phyloP scores from a whole-genome alignment of 306 rosid genomes.

The Dicorynia guianensis region DNA sequence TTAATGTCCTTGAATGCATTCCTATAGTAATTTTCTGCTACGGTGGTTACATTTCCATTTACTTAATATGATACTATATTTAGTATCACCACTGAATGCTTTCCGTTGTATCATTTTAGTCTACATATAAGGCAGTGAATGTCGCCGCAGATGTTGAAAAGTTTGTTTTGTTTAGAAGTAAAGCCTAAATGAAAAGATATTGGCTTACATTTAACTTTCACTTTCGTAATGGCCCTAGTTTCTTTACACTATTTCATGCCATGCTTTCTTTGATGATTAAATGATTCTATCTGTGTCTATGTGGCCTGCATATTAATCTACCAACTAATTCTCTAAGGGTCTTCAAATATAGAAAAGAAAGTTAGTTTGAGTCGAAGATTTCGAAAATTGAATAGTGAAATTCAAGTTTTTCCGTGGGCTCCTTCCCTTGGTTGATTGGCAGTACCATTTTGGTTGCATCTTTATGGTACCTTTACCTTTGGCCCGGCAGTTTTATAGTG shows the following conservation, averaged over 20 bases:
- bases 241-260: too few relatives aligned
- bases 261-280: not conserved
- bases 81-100: not conserved
- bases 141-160: not conserved
- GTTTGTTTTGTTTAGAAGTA: not conserved
- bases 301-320: not conserved
- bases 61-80: not conserved
- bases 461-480: slow-evolving; percentile 34
- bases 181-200: not conserved
- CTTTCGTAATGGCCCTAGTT: too few relatives aligned
- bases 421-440: slow-evolving; percentile 17
- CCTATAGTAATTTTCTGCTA: not conserved
- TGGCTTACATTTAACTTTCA: not conserved
- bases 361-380: too few relatives aligned
- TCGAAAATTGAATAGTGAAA: not conserved
- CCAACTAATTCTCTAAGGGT: not conserved
- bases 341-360: too few relatives aligned
- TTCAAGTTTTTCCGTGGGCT: not conserved
- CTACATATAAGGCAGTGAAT: not conserved
- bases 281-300: not conserved
- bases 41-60: not conserved
- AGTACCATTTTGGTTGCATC: slow-evolving; percentile 35
- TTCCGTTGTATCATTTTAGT: not conserved
- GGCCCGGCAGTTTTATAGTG: slow-evolving; percentile 44
- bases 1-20: not conserved